Percentiles rank a stretch among this genome's conserved stretches.
Conservation (phyloP, 1,139 yeast genomes). For the Sugiyamaella paludigena region DNA sequence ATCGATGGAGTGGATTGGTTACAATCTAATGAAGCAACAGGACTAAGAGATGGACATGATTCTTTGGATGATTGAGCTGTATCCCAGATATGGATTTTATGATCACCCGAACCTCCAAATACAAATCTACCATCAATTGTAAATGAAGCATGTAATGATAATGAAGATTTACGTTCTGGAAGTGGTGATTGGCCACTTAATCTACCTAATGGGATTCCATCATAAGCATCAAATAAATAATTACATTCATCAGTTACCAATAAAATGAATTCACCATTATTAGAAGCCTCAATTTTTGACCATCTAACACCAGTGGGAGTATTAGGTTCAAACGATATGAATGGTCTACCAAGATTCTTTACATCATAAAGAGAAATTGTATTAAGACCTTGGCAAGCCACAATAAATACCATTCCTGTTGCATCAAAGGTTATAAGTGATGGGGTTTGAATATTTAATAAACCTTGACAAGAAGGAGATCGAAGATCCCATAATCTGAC, state of each 20-base stretch:
- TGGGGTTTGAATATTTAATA: constrained; percentile 57
- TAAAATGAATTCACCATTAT: constrained; percentile 74
- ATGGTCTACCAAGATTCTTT: constrained; percentile 58
- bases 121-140: constrained; percentile 81
- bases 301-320: constrained; percentile 44
- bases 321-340: constrained; percentile 44
- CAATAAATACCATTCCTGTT: constrained; percentile 74
- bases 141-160: constrained; percentile 46
- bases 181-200: constrained; percentile 48
- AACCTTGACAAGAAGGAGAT: constrained; percentile 49
- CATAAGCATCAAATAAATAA: constrained; percentile 67
- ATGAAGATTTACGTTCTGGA: constrained; percentile 28
- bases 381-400: constrained; percentile 52
- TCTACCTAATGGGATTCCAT: constrained; percentile 56
- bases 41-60: constrained; percentile 36
- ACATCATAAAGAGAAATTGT: constrained; percentile 60
- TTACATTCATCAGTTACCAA: constrained; percentile 60
- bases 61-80: constrained; percentile 33
- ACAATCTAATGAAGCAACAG: constrained; percentile 35
- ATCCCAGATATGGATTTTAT: constrained; percentile 63
- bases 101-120: constrained; percentile 58
- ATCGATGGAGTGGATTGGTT: constrained; percentile 49
- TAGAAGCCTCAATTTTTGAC: constrained; percentile 77
- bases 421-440: constrained; percentile 73
- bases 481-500: constrained; percentile 86